These are phyloP conservation scores for Phytophthora pseudosyringae DNA, from an alignment of 352 stramenopile species.

Conservation along the genomic window DNA sequence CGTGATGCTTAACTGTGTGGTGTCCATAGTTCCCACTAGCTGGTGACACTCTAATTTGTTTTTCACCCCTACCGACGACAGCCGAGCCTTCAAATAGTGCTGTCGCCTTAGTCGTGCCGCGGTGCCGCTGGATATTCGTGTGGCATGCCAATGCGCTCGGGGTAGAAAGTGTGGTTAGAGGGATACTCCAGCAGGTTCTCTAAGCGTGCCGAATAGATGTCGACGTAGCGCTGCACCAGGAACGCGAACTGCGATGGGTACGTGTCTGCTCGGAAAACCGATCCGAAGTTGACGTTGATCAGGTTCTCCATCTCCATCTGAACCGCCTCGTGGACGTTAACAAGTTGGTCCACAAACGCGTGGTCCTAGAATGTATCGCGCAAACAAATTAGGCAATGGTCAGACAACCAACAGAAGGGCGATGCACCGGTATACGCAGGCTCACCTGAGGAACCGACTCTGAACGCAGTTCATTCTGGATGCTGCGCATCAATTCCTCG, in stretches of 20 bases:
- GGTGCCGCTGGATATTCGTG: slow-evolving; percentile 46
- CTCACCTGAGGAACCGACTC: slow-evolving; percentile 45
- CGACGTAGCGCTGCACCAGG: slow-evolving; percentile 87
- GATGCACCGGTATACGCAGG: slow-evolving; percentile 7
- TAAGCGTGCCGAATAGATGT: slow-evolving; percentile 88
- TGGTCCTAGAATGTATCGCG: slow-evolving; percentile 46
- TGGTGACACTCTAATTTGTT: not conserved
- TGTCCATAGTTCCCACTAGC: no score
- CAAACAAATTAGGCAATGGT: slow-evolving; percentile 37
- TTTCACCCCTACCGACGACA: not conserved
- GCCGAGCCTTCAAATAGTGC: not conserved
- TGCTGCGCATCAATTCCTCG: slow-evolving; percentile 69
- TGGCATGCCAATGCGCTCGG: slow-evolving; percentile 64
- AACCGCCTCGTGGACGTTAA: slow-evolving; percentile 66
- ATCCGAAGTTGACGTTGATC: slow-evolving; percentile 90
- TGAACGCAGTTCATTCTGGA: slow-evolving; percentile 61
- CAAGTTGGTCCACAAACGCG: slow-evolving; percentile 65
- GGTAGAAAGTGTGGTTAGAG: slow-evolving; percentile 88
- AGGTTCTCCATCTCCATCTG: slow-evolving; percentile 77
- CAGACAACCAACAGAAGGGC: no score
- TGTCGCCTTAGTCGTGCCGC: slow-evolving; percentile 4
- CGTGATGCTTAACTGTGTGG: no score
- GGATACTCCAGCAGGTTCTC: slow-evolving; percentile 86
- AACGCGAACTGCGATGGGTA: slow-evolving; percentile 90
- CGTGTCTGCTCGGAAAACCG: slow-evolving; percentile 83